Conservation (phyloP, 495 filamentous ascomycete genomes). For the Penicillium herquei region DNA sequence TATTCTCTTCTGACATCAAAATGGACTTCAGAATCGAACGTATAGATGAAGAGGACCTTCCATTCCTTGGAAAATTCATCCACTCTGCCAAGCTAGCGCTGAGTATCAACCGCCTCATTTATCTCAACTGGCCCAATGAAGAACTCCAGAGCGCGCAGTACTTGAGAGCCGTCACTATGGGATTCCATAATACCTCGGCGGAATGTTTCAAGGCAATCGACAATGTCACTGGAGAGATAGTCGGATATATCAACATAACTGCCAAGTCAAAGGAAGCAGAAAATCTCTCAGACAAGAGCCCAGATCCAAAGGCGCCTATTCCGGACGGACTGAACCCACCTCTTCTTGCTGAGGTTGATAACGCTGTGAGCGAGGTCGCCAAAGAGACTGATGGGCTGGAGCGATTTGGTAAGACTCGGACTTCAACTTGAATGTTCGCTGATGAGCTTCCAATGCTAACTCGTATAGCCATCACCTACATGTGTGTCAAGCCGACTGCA, state of each 20-base stretch:
- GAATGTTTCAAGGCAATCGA: constrained; percentile 19
- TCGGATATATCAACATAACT: constrained; percentile 16
- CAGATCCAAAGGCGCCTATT: neutral
- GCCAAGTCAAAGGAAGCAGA: neutral
- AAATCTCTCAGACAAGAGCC: neutral
- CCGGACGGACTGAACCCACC: constrained; percentile 16
- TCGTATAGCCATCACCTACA: constrained; percentile 16
- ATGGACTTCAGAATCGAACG: constrained; percentile 20
- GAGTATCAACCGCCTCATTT: constrained; percentile 32
- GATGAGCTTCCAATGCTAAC: neutral
- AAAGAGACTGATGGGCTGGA: constrained; percentile 10
- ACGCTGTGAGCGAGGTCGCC: constrained; percentile 1
- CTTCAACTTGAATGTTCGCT: neutral
- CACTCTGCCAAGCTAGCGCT: constrained; percentile 26
- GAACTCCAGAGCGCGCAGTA: constrained; percentile 17
- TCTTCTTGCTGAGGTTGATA: constrained; percentile 10
- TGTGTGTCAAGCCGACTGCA: constrained; percentile 12
- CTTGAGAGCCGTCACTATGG: constrained; percentile 8
- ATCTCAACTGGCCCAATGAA: constrained; percentile 29
- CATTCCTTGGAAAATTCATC: constrained; percentile 19
- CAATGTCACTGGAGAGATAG: constrained; percentile 10
- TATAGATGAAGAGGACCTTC: constrained; percentile 14
- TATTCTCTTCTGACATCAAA: neutral
- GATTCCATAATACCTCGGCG: neutral
- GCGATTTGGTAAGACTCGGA: constrained; percentile 13